Base-by-base conservation (phyloP, 2,329 filamentous ascomycete species). In the Aspergillus tubingensis region DNA sequence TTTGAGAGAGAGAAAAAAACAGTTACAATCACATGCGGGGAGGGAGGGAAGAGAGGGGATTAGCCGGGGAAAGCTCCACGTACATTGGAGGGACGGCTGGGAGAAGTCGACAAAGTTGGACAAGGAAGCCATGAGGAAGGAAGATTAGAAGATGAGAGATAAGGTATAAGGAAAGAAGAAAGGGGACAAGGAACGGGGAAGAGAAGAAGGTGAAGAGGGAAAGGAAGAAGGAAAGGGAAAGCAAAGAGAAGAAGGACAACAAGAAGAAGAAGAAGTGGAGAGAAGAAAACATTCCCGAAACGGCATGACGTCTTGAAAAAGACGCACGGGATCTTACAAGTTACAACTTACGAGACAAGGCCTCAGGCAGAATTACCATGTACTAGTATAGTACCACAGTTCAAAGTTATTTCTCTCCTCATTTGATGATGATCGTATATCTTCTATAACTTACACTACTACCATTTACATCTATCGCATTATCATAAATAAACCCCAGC, bases 41-140 rank as follows among this genome's bases (percentile, higher is more conserved):
- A 60, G 69, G 67, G 56, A 60, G 52, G 30, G 47, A 30, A 32
- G 11, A 23, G n/a, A 15, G 30, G 50, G 54, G 27, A 51, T 53
- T 53, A 23, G 47, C 17, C 54, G 53, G 47, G 39, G 52, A 50
- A 53, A 11, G 49, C 27, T 51, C 41, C 10, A 70, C 86, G 62
- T 83, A 92, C 90, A 76, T 63, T 85, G 80, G 59, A 92, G 77
- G 76, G 87, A 89, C 76, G 80, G 82, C 79, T 91, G 86, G 75
- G 81, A 80, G 59, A 91, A 82, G 74, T 92, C 86, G 67, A 91
- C 79, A 56, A 76, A 76, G 58, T 78, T 68, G 11, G 70, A 66
- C 19, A 79, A 64, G 52, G 66, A 68, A 23, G 74, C 65, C 76
- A 79, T 79, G 57, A 48, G 44, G 48, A 43, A 47, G 51, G 30